phyloP scores from a whole-genome alignment of 371 early-diverging fungal genomes.

The Nematocida sp. region DNA sequence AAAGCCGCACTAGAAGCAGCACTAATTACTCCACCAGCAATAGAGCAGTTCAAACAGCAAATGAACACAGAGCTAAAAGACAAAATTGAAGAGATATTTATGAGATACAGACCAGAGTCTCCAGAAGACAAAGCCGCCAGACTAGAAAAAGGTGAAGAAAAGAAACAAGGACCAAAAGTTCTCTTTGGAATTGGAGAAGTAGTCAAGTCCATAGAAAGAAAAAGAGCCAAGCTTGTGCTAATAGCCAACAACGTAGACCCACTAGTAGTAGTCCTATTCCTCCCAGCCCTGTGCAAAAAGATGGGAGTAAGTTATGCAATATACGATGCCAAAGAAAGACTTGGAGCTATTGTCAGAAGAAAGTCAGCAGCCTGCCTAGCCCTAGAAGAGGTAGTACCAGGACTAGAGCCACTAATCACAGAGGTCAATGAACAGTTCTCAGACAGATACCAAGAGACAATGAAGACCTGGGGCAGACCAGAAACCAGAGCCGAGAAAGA shows the following conservation, averaged over 20 bases:
- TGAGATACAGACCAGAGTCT: conserved; percentile 93
- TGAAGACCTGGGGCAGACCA: conserved; percentile 61
- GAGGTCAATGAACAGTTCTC: conserved; percentile 57
- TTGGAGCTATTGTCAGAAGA: conserved; percentile 94
- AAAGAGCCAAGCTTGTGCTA: conserved; percentile 93
- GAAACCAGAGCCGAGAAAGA: no score
- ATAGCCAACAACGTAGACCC: conserved; percentile 99
- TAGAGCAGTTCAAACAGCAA: conserved; percentile 95
- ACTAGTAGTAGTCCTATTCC: conserved; percentile 91
- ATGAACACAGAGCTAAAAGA: conserved; percentile 80
- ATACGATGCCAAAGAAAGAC: conserved; percentile 88
- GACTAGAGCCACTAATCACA: conserved; percentile 73
- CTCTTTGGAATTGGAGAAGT: conserved; percentile 99
- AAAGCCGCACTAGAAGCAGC: conserved; percentile 80
- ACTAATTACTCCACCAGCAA: conserved; percentile 94
- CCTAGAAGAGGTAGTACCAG: conserved; percentile 81
- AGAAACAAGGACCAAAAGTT: conserved; percentile 79
- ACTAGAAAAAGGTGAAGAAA: conserved; percentile 77
- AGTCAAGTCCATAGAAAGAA: conserved; percentile 85
- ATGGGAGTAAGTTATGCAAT: conserved; percentile 98
- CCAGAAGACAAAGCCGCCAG: conserved; percentile 85
- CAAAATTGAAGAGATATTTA: conserved; percentile 86
- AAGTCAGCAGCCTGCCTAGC: conserved; percentile 94
- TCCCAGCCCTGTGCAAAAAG: conserved; percentile 99
- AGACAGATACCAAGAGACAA: conserved; percentile 56